Conservation (phyloP, 768 basidiomycete species). For the Mycena filopes region DNA sequence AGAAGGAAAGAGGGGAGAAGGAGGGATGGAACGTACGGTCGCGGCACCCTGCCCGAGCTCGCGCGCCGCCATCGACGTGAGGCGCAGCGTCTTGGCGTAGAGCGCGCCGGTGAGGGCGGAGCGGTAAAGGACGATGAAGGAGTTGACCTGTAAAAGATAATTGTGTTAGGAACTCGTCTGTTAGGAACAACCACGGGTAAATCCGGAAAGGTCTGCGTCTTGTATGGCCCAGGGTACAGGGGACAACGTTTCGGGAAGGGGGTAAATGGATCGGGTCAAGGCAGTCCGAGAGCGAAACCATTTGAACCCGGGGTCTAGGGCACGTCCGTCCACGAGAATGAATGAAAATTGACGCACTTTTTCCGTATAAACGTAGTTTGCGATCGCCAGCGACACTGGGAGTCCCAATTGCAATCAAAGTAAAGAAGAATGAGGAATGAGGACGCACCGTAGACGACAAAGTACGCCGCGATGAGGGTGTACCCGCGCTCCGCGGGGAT, state of each 20-base stretch:
- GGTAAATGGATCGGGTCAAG: too few species aligned
- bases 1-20: not conserved
- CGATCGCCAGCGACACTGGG: conserved; percentile 6
- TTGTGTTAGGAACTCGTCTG: too few species aligned
- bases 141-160: conserved; percentile 13
- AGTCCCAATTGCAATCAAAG: too few species aligned
- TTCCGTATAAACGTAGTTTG: conserved; percentile 12
- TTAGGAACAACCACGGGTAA: too few species aligned
- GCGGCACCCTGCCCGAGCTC: conserved; percentile 22
- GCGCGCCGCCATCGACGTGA: conserved; percentile 21
- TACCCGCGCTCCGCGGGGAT: conserved; percentile 17
- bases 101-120: conserved; percentile 24
- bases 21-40: too few species aligned
- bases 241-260: too few species aligned
- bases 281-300: too few species aligned
- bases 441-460: conserved; percentile 10
- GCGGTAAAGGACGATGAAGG: conserved; percentile 24
- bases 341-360: not conserved
- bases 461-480: conserved; percentile 5
- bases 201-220: too few species aligned
- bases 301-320: too few species aligned
- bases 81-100: conserved; percentile 16
- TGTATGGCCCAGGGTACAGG: too few species aligned
- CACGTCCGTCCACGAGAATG: too few species aligned
- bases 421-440: too few species aligned